Conservation (phyloP, 192 early-diverging fungal genomes). For the Phycomyces nitens region DNA sequence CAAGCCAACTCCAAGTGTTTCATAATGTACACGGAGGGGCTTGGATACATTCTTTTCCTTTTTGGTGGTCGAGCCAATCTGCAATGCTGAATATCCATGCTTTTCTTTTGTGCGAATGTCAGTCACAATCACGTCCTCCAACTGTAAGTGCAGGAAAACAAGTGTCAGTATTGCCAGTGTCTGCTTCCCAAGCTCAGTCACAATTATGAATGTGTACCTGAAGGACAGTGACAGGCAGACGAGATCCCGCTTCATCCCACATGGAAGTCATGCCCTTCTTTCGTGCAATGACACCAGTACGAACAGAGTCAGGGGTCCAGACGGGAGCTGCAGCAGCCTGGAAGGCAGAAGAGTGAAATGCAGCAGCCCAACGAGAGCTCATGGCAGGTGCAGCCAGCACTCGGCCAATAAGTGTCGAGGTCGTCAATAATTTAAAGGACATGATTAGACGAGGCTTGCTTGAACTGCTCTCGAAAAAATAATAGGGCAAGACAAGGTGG, state of each 20-base stretch:
- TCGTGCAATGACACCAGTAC: slow-evolving; percentile 78
- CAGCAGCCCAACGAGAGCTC: slow-evolving; percentile 3
- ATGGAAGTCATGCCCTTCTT: slow-evolving; percentile 95
- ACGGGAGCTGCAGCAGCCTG: slow-evolving; percentile 29
- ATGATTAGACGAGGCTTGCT: not conserved
- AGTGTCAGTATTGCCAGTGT: not conserved
- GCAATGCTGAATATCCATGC: slow-evolving; percentile 56
- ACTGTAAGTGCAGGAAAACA: slow-evolving; percentile 38
- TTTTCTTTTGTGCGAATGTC: slow-evolving; percentile 51
- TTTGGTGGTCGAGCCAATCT: slow-evolving; percentile 64
- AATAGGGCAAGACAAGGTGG: not conserved
- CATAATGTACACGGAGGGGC: slow-evolving; percentile 74
- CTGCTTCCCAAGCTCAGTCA: not conserved
- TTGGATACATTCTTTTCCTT: slow-evolving; percentile 63
- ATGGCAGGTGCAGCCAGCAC: not conserved
- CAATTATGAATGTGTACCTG: slow-evolving; percentile 47
- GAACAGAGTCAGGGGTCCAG: slow-evolving; percentile 48
- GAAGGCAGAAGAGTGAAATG: slow-evolving; percentile 19
- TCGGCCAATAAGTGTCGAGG: not conserved
- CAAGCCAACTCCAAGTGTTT: slow-evolving; percentile 64
- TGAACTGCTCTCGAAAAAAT: too few relatives aligned
- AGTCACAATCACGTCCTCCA: slow-evolving; percentile 68
- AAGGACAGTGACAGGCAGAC: slow-evolving; percentile 86
- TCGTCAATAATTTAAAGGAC: slow-evolving; percentile 1
- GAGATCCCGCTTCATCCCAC: slow-evolving; percentile 92